phyloP scores from a whole-genome alignment of 345 rosid species.

The Excoecaria cochinchinensis region DNA sequence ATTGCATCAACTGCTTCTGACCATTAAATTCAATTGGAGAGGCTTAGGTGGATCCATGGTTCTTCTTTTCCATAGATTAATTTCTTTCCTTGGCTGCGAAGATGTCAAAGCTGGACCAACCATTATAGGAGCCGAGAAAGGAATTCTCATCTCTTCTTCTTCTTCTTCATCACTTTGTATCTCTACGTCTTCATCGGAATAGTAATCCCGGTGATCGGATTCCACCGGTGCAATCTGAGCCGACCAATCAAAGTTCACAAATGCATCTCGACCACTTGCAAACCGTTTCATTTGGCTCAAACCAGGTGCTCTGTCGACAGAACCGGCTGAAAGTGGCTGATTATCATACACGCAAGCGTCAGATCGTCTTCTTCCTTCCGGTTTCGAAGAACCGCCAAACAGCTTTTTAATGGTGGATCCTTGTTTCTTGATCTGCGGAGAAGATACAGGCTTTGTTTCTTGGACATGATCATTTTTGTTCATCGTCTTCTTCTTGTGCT shows the following conservation, averaged over 20 bases:
- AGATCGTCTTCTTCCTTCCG: constrained; percentile 24
- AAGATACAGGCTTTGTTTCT: constrained; percentile 16
- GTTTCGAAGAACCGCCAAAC: constrained; percentile 22
- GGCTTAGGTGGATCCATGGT: constrained; percentile 72
- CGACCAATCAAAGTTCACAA: constrained; percentile 63
- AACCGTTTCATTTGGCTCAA: constrained; percentile 78
- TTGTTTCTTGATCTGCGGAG: constrained; percentile 26
- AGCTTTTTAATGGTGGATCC: constrained; percentile 45
- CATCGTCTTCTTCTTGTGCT: constrained; percentile 45
- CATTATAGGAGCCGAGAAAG: constrained; percentile 73
- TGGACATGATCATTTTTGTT: constrained; percentile 7
- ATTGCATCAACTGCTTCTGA: constrained; percentile 9
- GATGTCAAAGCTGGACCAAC: constrained; percentile 24
- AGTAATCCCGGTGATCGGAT: constrained; percentile 38
- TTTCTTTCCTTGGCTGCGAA: constrained; percentile 61
- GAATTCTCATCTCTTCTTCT: constrained; percentile 43
- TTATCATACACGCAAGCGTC: constrained; percentile 7
- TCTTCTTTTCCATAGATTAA: constrained; percentile 91
- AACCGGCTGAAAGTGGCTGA: not conserved
- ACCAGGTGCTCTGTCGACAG: constrained; percentile 44
- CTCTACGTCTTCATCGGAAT: constrained; percentile 39
- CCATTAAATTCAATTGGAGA: constrained; percentile 45
- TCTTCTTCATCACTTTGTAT: constrained; percentile 29
- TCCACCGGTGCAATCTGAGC: constrained; percentile 56
- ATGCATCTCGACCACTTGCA: constrained; percentile 63